phyloP scores from a whole-genome alignment of 2,329 filamentous ascomycete genomes.

The Sporothrix schenckii region DNA sequence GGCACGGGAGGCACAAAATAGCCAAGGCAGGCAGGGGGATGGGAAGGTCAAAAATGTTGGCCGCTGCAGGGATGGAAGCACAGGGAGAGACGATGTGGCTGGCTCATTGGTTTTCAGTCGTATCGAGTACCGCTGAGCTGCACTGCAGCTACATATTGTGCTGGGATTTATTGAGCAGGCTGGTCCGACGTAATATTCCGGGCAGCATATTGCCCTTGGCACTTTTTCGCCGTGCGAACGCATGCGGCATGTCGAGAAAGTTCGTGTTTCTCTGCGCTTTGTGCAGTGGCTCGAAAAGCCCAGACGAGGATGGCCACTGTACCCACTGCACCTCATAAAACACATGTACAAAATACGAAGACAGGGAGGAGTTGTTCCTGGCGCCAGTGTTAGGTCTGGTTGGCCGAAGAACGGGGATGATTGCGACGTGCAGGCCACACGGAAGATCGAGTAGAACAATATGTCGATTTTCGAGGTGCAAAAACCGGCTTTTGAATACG shows the following conservation, averaged over 20 bases:
- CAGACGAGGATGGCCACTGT: constrained; percentile 1
- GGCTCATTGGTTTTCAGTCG: background rate
- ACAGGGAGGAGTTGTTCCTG: constrained; percentile 10
- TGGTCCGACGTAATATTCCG: too few species aligned
- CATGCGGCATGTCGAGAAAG: background rate
- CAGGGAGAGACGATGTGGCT: constrained; percentile 8
- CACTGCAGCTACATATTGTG: constrained; percentile 12
- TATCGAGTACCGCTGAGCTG: background rate
- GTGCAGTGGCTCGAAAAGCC: constrained; percentile 10
- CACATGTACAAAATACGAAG: constrained; percentile 9
- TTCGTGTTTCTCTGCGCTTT: background rate
- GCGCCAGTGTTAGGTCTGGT: background rate
- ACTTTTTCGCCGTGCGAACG: background rate
- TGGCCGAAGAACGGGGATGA: background rate
- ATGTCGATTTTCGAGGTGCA: constrained; percentile 18
- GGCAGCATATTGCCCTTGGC: too few species aligned
- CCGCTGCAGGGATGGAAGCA: constrained; percentile 7
- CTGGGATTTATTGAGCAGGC: background rate
- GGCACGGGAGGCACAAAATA: background rate
- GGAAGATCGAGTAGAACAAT: constrained; percentile 21
- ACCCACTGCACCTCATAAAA: background rate
- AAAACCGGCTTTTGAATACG: constrained; percentile 16
- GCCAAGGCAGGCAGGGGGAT: background rate
- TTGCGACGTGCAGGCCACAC: background rate
- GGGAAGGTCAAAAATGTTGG: constrained; percentile 1